These are phyloP conservation scores for Rusavskia elegans DNA, from an alignment of 495 filamentous ascomycete species.

Conservation along the genomic window DNA sequence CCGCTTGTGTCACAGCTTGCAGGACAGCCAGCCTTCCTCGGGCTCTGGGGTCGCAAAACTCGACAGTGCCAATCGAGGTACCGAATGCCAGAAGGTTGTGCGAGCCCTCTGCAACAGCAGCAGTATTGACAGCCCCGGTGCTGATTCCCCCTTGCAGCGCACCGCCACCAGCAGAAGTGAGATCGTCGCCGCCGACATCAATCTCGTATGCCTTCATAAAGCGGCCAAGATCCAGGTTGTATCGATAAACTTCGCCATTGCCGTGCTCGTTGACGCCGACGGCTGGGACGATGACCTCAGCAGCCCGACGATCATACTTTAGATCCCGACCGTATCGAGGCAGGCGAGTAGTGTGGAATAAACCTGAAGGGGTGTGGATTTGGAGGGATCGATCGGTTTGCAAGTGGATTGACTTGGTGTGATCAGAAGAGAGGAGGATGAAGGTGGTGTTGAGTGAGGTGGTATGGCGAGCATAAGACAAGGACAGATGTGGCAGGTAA, in stretches of 20 bases:
- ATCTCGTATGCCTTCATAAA: conserved; percentile 73
- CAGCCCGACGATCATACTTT: conserved; percentile 65
- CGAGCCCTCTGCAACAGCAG: conserved; percentile 73
- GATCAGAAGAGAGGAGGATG: conserved; percentile 78
- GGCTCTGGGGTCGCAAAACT: conserved; percentile 85
- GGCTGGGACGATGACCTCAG: conserved; percentile 73
- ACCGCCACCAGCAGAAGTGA: conserved; percentile 41
- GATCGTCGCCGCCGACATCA: conserved; percentile 73
- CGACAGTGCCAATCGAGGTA: conserved; percentile 87
- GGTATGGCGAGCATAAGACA: conserved; percentile 87
- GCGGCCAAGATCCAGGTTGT: conserved; percentile 80
- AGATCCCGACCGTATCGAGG: conserved; percentile 88
- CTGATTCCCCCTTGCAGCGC: conserved; percentile 71
- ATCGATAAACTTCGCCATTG: conserved; percentile 75
- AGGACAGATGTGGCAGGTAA: conserved; percentile 77
- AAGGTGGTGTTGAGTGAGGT: conserved; percentile 90
- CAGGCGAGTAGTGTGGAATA: conserved; percentile 73
- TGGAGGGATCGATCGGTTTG: conserved; percentile 84
- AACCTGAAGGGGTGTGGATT: conserved; percentile 82
- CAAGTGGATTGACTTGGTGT: conserved; percentile 86
- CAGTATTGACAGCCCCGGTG: conserved; percentile 74
- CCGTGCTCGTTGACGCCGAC: conserved; percentile 78
- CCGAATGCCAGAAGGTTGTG: conserved; percentile 91
- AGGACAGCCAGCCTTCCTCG: conserved; percentile 70
- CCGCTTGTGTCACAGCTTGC: conserved; percentile 25